These are phyloP conservation scores for Priceomyces melissophilus DNA, from an alignment of 805 yeast genomes.

Conservation along the genomic window DNA sequence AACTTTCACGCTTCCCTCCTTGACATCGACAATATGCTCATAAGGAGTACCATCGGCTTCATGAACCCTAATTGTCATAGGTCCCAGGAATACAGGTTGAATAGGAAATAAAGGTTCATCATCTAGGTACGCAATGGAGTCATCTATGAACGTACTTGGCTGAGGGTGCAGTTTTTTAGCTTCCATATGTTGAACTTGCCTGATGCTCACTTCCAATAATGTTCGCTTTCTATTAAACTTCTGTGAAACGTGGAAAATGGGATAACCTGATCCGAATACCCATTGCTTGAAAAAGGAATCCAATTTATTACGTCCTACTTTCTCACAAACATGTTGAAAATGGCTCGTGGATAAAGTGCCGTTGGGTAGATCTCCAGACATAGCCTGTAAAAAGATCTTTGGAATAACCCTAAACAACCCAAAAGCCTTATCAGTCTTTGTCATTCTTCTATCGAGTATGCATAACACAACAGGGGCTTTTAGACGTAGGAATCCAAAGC, in stretches of 20 bases:
- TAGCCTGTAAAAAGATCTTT: constrained; percentile 84
- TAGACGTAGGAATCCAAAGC: constrained; percentile 64
- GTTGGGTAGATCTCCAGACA: constrained; percentile 87
- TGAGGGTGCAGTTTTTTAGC: constrained; percentile 35
- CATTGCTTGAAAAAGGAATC: constrained; percentile 88
- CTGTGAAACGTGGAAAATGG: constrained; percentile 84
- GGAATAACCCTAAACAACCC: constrained; percentile 91
- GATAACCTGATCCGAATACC: constrained; percentile 88
- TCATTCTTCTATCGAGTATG: constrained; percentile 87
- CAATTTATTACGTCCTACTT: constrained; percentile 81
- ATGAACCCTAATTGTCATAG: constrained; percentile 94
- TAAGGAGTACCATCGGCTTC: constrained; percentile 99
- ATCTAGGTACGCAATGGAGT: constrained; percentile 41
- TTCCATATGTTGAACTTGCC: constrained; percentile 80
- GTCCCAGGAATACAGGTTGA: constrained; percentile 75
- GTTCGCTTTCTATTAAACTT: constrained; percentile 90
- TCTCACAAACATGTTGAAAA: constrained; percentile 91
- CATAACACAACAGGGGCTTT: constrained; percentile 85
- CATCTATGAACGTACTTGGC: constrained; percentile 42
- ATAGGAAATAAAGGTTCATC: constrained; percentile 37
- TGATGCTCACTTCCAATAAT: constrained; percentile 89
- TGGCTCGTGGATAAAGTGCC: constrained; percentile 77
- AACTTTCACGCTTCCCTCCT: constrained; percentile 78
- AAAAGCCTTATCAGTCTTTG: constrained; percentile 90
- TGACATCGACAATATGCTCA: constrained; percentile 91